phyloP scores from a whole-genome alignment of 169 alveolate species.

The Plasmodium sp. region DNA sequence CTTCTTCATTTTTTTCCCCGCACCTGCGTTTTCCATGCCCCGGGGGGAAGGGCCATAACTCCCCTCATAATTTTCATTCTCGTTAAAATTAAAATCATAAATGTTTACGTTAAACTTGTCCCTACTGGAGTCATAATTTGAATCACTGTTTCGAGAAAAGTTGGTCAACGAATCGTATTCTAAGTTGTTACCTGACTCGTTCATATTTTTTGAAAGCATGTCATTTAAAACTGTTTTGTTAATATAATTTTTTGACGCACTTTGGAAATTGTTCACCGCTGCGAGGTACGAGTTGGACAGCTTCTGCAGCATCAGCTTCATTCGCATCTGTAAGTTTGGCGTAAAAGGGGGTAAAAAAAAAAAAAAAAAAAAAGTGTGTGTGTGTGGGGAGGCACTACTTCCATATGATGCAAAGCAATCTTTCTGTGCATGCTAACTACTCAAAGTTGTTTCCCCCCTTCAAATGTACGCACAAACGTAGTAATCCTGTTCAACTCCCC shows the following conservation, averaged over 20 bases:
- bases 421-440: background rate
- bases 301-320: conserved; percentile 54
- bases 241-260: conserved; percentile 66
- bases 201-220: conserved; percentile 34
- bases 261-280: conserved; percentile 61
- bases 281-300: conserved; percentile 30
- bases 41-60: background rate
- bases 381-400: background rate
- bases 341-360: background rate
- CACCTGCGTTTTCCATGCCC: background rate
- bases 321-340: conserved; percentile 10
- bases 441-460: background rate
- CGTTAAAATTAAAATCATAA: conserved; percentile 69
- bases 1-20: conserved; percentile 15
- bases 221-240: conserved; percentile 36
- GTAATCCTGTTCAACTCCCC: background rate
- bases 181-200: conserved; percentile 3
- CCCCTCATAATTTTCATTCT: conserved; percentile 46
- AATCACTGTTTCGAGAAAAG: conserved; percentile 66
- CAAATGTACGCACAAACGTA: background rate
- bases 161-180: conserved; percentile 25
- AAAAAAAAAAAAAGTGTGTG: background rate
- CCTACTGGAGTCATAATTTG: conserved; percentile 37
- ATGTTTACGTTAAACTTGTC: conserved; percentile 63
- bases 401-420: background rate